Base-by-base conservation (phyloP, 2,329 filamentous ascomycete species). In the Alternaria sp. region DNA sequence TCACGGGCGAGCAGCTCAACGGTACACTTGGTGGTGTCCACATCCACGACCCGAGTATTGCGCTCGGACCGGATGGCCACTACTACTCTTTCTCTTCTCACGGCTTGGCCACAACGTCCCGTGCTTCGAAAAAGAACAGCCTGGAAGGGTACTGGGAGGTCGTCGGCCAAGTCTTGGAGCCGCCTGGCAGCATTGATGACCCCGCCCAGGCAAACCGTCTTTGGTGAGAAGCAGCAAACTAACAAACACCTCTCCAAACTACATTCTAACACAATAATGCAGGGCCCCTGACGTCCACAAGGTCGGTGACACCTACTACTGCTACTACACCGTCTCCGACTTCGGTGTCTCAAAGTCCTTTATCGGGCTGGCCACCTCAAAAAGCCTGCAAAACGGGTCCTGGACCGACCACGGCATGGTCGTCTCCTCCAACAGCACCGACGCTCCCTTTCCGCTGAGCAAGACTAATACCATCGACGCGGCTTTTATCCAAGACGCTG, bases 311-410 rank as follows among this genome's bases (percentile, higher is more conserved):
- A 76, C 77, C 1, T 90, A 87, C 75, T 82, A 87, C 64, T 72
- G 84, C 21, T 88, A 87, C 79, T 88, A 89, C 71, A 79, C 84
- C 1, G 85, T 88, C n/a, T 85, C 81, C 45, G 79, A 80, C 1
- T 87, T 86, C 55, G 86, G 86, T 0, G 82, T 80, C 1, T 85
- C 87, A 58, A 74, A 79, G 67, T 86, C 83, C 0, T 83, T 83
- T 14, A 88, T 89, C 61, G 87, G 87, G 10, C 71, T 83, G 3
- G 82, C 81, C 3, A 83, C 78, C 0, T 80, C 78, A 4, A 53
- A 60, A 2, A 74, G 73, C 1, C 75, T 82, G 71, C 81, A 84
- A 21, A 76, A 79, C 10, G 85, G 84, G 39, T 79, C 77, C 17
- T 88, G 85, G 85, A 84, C 80, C 0, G 85, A 88, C 69, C 80